Evolutionary conservation across 2,329 filamentous ascomycete species (phyloP), one percentile per base, ranked within the genome.

Genomic region (Botryosphaeria agaves): DNA sequence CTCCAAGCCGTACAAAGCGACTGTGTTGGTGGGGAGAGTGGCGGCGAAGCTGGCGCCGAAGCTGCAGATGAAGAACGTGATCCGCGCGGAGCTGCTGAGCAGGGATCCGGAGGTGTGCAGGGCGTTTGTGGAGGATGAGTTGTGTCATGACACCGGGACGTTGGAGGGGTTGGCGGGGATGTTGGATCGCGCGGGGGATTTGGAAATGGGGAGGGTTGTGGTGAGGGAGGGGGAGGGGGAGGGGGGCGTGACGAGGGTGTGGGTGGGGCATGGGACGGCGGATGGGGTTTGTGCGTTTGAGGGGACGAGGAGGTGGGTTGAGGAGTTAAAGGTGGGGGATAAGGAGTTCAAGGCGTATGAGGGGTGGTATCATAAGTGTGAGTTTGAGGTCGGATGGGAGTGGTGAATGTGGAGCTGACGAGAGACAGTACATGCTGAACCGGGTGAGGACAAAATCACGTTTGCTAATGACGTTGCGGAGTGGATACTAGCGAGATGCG

Each of bases 101-200:
- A 69, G 82, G 15, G 78, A 87, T 51, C 59, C 66, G 15, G 68
- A 57, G 14, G 69, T 81, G 2, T 63, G 68, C 31, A 59, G 68
- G 43, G 64, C 60, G 16, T 66, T 80, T 38, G 56, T 58, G 2
- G 64, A 69, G 18, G 85, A 94, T 52, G 47, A 62, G 29, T 60
- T 93, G 31, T 72, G 75, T 51, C 84, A 93, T 54, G 67, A 87
- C 51, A 87, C 73, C 2, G 85, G 83, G 20, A 93, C 85, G 5
- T 62, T 92, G n/a, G 76, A 85, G 50, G 80, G 80, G 1, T 50
- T 93, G 19, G 67, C 77, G 0, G 75, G 70, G 0, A 65, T 93
- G 66, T 56, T 94, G 38, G 81, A 91, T 48, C 69, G 85, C 16
- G 76, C 76, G 1, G 56, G 56, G 4, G 62, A 61, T 31, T 54